Conservation (phyloP, 768 basidiomycete genomes). For the Kwoniella pini region DNA sequence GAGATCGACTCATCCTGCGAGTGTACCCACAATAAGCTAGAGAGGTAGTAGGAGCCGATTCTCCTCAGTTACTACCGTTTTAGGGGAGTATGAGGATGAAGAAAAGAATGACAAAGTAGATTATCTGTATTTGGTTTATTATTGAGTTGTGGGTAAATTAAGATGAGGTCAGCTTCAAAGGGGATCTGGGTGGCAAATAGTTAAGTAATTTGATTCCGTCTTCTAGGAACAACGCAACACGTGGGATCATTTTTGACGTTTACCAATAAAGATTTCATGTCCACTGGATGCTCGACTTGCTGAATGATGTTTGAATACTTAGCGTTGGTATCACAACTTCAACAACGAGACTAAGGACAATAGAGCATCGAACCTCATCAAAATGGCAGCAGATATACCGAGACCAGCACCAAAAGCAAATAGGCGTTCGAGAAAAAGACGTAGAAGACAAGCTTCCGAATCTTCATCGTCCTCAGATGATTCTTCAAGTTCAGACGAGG, state of each 20-base stretch:
- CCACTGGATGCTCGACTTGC: no score
- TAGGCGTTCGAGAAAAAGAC: slow-evolving; percentile 17
- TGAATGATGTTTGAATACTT: no score
- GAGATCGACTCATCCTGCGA: slow-evolving; percentile 41
- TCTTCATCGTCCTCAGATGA: slow-evolving; percentile 31
- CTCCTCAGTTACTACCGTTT: not conserved
- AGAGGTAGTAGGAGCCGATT: no score
- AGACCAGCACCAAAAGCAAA: slow-evolving; percentile 16
- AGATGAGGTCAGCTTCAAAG: not conserved
- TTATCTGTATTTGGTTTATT: not conserved
- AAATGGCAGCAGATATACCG: slow-evolving; percentile 14
- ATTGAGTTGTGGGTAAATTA: not conserved
- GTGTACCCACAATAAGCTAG: not conserved
- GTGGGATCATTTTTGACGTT: not conserved
- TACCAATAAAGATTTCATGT: slow-evolving; percentile 6
- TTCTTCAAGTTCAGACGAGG: slow-evolving; percentile 15
- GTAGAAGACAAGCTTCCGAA: slow-evolving; percentile 31
- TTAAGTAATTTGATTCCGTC: slow-evolving; percentile 1
- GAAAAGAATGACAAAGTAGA: not conserved
- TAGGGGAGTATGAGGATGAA: not conserved
- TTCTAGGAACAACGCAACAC: not conserved
- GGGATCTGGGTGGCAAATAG: slow-evolving; percentile 1
- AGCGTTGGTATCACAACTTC: no score
- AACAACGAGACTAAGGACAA: no score
- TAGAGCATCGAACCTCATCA: not conserved